Evolutionary conservation across 2,329 filamentous ascomycete genomes (phyloP), one percentile per base, ranked within the genome.

Genomic region (Fusarium nelsonii): DNA sequence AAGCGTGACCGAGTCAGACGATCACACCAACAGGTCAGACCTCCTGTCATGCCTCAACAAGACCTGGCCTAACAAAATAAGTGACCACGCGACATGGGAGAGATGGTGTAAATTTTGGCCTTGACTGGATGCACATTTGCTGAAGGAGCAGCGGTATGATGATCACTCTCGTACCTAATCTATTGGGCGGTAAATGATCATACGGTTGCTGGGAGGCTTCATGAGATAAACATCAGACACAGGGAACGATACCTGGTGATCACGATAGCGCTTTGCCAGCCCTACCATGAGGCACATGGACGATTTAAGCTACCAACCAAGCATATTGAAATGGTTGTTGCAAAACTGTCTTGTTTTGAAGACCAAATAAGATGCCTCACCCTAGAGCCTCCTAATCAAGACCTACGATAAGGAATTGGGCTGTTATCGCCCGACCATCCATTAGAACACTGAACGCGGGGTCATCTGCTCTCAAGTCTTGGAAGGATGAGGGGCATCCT

Each of bases 1-100:
- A 34, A 43, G 32, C 48, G 54, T 69, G 67, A 60, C 58, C 52
- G 36, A 59, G 63, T 69, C 67, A 69, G 58, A 46, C 48, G 67
- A 59, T 54, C 49, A 55, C 10, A 48, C 28, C 34, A 51, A 45
- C 37, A 34, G 41, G 34, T 60, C 61, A 63, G 48, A 23, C 28
- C 43, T 34, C 36, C 48, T 23, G 44, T 59, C 48, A 49, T 70
- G 63, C 56, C 66, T 33, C 28, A 18, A 26, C 20, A 28, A 63
- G 37, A 44, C 53, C 59, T 30, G 26, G 39, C 30, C 49, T 11
- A 45, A 8, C 8, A 30, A 46, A 23, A 48, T 36, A 18, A 30
- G 37, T 43, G 39, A 33, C 52, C 67, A 70, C 62, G 41, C 62
- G 63, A 68, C 53, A 45, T 32, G 20, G 51, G n/a, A 50, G 20